Percentiles rank a stretch among this genome's conserved stretches.
These are phyloP conservation scores for Coemansia sp. DNA, from an alignment of 192 early-diverging fungal species.

Conservation along the genomic window DNA sequence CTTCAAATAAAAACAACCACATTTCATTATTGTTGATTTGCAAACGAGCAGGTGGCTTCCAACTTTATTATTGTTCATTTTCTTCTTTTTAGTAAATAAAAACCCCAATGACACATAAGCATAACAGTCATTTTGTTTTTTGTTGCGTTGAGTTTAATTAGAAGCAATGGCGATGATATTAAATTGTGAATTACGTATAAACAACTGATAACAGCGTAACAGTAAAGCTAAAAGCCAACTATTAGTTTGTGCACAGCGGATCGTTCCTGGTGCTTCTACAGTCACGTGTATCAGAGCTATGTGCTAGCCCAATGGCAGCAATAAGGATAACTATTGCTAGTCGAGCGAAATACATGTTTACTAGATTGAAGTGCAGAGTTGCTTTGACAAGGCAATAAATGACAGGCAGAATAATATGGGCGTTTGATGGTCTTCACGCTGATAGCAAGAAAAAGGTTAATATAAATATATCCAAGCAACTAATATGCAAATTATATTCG, in stretches of 20 bases:
- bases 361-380: not conserved
- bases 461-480: too few relatives aligned
- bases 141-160: not conserved
- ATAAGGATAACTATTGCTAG: slow-evolving; percentile 5
- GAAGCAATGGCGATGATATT: not conserved
- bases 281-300: slow-evolving; percentile 19
- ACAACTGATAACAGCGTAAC: not conserved
- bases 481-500: too few relatives aligned
- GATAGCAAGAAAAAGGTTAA: not conserved
- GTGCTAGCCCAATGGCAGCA: slow-evolving; percentile 7
- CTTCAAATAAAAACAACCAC: too few relatives aligned
- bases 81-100: not conserved
- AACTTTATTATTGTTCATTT: not conserved
- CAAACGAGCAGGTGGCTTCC: not conserved
- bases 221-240: not conserved
- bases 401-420: too few relatives aligned
- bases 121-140: not conserved
- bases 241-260: slow-evolving; percentile 40
- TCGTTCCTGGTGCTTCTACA: slow-evolving; percentile 51
- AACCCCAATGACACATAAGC: too few relatives aligned
- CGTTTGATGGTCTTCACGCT: not conserved
- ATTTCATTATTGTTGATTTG: not conserved
- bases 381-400: too few relatives aligned
- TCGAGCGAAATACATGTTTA: slow-evolving; percentile 8
- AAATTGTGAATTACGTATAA: not conserved